A percentile compares a stretch with the other conserved stretches of the same genome.
Evolutionary conservation across 768 basidiomycete species (phyloP).

Genomic region (Multifurca ochricompacta): DNA sequence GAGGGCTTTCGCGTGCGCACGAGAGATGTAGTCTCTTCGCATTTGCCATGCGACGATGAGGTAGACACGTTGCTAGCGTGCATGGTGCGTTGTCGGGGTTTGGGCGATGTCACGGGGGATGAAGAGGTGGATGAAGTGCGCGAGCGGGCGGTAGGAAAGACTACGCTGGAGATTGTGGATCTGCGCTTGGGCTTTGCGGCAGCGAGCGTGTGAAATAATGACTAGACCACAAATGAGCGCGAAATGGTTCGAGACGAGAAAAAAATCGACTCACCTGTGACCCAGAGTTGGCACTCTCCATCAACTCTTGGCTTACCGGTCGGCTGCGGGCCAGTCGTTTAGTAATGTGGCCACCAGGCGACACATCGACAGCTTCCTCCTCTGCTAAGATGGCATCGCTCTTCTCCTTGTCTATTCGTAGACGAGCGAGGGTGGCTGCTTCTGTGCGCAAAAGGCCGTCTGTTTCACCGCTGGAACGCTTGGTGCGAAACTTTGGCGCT

Average conservation of each 20-base stretch:
- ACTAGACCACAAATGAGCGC: slow-evolving; percentile 6
- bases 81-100: slow-evolving; percentile 14
- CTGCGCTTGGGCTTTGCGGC: slow-evolving; percentile 11
- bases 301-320: slow-evolving; percentile 56
- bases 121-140: slow-evolving; percentile 10
- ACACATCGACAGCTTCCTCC: slow-evolving; percentile 61
- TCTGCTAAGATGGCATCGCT: slow-evolving; percentile 7
- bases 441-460: slow-evolving; percentile 21
- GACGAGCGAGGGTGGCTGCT: slow-evolving; percentile 19
- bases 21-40: slow-evolving; percentile 10
- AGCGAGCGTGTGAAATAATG: slow-evolving; percentile 3
- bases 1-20: slow-evolving; percentile 16
- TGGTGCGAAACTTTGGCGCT: slow-evolving; percentile 19
- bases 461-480: slow-evolving; percentile 5
- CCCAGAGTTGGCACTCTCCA: slow-evolving; percentile 28
- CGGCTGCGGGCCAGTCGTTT: slow-evolving; percentile 70
- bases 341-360: slow-evolving; percentile 67
- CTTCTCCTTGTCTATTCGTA: slow-evolving; percentile 19
- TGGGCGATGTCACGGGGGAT: slow-evolving; percentile 16
- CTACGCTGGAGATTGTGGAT: slow-evolving; percentile 15
- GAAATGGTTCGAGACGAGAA: background rate
- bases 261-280: slow-evolving; percentile 24
- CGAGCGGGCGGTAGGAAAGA: slow-evolving; percentile 18
- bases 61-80: slow-evolving; percentile 14
- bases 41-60: slow-evolving; percentile 14